A percentile compares a stretch with the other conserved stretches of the same genome.
Evolutionary conservation across 495 filamentous ascomycete species (phyloP).

Genomic region (Aspergillus sclerotioniger): DNA sequence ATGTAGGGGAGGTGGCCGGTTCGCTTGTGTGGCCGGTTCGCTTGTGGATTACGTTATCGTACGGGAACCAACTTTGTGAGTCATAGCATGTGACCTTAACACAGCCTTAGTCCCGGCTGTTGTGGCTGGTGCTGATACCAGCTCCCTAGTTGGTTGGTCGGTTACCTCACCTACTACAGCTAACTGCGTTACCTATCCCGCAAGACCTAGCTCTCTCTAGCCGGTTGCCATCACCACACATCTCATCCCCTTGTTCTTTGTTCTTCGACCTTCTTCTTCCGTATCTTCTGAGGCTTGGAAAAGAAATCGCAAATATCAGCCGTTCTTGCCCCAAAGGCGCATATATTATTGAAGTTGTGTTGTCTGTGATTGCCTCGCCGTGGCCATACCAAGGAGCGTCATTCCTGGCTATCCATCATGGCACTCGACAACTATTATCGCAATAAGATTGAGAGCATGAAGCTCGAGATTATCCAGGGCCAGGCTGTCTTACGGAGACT

Average conservation of each 20-base stretch:
- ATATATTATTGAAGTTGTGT: neutral
- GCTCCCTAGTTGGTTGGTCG: neutral
- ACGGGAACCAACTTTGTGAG: neutral
- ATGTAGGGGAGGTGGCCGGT: too few species aligned
- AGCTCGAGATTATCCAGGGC: constrained; percentile 98
- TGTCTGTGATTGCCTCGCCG: neutral
- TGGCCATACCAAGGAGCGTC: constrained; percentile 22
- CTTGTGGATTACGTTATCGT: neutral
- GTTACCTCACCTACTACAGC: neutral
- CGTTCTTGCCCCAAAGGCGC: neutral
- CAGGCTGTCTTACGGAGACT: constrained; percentile 91
- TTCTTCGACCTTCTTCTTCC: neutral
- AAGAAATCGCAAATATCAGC: neutral
- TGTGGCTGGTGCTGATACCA: constrained; percentile 12
- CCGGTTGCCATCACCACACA: neutral
- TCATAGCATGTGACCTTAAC: neutral
- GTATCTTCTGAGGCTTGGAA: neutral
- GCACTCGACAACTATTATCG: constrained; percentile 98
- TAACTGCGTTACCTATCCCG: neutral
- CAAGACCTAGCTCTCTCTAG: constrained; percentile 1
- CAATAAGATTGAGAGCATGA: constrained; percentile 99
- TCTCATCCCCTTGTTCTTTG: neutral
- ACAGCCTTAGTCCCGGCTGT: neutral
- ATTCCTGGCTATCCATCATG: constrained; percentile 59
- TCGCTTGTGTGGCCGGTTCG: too few species aligned